Conservation (phyloP, 75 land plant species). For the Pseudotsuga menziesii region DNA sequence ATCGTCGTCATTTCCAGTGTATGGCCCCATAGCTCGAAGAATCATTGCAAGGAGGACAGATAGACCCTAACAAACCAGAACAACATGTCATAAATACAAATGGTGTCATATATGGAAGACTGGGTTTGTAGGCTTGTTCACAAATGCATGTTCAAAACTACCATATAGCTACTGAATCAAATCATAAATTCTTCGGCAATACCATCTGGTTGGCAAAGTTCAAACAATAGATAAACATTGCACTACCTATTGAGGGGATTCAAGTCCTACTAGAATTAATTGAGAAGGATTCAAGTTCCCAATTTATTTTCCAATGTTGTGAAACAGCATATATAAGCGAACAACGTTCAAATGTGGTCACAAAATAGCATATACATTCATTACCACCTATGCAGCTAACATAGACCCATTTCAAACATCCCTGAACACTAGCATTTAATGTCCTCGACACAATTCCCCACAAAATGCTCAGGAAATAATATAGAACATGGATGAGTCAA, state of each 20-base stretch:
- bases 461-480: too few species aligned
- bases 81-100: not conserved
- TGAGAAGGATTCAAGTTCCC: not conserved
- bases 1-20: constrained; percentile 41
- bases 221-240: not conserved
- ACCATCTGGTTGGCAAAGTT: not conserved
- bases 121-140: not conserved
- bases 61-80: constrained; percentile 45
- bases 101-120: not conserved
- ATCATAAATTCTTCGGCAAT: not conserved
- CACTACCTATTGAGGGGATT: not conserved
- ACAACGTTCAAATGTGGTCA: not conserved
- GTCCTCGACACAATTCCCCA: not conserved
- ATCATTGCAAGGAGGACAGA: constrained; percentile 61
- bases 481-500: too few species aligned
- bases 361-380: not conserved
- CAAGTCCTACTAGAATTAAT: not conserved
- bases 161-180: not conserved
- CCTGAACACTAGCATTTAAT: too few species aligned
- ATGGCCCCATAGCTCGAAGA: constrained; percentile 56
- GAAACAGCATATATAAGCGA: not conserved
- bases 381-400: not conserved
- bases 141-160: not conserved
- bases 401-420: not conserved
- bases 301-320: not conserved